These are phyloP conservation scores for Paramarasmius palmivorus DNA, from an alignment of 1,284 basidiomycete genomes.

Conservation along the genomic window DNA sequence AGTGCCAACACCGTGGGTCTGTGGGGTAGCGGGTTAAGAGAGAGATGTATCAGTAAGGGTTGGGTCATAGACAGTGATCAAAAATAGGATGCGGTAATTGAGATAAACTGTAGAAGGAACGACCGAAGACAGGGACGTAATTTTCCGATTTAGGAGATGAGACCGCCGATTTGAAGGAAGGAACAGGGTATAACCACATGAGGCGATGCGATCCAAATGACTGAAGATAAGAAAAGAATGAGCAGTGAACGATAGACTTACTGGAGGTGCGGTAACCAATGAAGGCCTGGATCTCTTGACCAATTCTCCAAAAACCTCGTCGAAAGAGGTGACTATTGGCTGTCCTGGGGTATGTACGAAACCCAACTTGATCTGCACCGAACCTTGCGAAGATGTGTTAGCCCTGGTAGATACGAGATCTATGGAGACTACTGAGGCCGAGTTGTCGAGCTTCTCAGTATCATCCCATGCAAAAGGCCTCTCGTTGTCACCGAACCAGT, in stretches of 20 bases:
- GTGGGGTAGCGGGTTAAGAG: constrained; percentile 10
- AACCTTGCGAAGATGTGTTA: constrained; percentile 60
- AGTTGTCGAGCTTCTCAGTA: constrained; percentile 54
- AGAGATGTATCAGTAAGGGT: constrained; percentile 2
- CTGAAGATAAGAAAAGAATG: not conserved
- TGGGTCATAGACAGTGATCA: not conserved
- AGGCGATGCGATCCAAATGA: not conserved
- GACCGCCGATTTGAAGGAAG: too few species aligned
- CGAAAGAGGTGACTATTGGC: constrained; percentile 39
- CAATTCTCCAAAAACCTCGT: constrained; percentile 66
- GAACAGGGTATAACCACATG: not conserved
- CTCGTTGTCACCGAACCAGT: constrained; percentile 67
- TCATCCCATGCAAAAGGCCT: constrained; percentile 56
- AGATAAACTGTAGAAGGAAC: not conserved
- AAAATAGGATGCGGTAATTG: not conserved
- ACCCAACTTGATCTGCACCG: constrained; percentile 75
- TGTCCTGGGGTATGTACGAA: constrained; percentile 53
- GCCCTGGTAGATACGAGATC: constrained; percentile 67
- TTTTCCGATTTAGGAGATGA: too few species aligned
- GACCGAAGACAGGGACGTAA: not conserved
- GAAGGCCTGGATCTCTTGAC: constrained; percentile 64
- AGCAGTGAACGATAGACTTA: constrained; percentile 39
- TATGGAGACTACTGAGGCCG: constrained; percentile 32
- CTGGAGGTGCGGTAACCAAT: constrained; percentile 79
- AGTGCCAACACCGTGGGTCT: constrained; percentile 91